These are phyloP conservation scores for Ustilago xerochloae DNA, from an alignment of 1,284 basidiomycete genomes.

Conservation along the genomic window DNA sequence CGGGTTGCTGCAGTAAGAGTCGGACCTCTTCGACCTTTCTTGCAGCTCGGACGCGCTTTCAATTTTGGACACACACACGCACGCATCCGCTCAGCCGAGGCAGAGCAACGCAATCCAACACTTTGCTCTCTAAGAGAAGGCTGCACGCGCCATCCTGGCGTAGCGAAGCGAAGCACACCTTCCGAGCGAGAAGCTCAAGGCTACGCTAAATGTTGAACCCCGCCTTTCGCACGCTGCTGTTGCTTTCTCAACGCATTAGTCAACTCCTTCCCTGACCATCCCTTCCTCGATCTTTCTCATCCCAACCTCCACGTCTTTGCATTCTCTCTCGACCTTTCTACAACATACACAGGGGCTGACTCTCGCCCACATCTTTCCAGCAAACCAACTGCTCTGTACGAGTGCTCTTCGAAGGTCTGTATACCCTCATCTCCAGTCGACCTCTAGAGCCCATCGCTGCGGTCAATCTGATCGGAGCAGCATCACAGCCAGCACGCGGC, in stretches of 20 bases:
- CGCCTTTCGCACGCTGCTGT: not conserved
- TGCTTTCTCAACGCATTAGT: not conserved
- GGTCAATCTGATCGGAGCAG: too few relatives aligned
- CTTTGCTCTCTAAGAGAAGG: too few relatives aligned
- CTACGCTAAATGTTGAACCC: slow-evolving; percentile 1
- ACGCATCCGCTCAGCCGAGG: too few relatives aligned
- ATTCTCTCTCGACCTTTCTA: too few relatives aligned
- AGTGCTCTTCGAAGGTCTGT: too few relatives aligned
- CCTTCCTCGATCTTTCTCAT: not conserved
- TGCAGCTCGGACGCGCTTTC: not conserved
- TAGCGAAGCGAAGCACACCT: slow-evolving; percentile 3
- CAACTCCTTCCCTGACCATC: not conserved
- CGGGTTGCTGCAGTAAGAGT: not conserved
- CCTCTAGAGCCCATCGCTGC: too few relatives aligned
- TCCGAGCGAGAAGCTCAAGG: not conserved
- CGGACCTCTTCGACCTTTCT: not conserved
- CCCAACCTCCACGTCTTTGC: too few relatives aligned
- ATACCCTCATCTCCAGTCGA: too few relatives aligned
- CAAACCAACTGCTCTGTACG: too few relatives aligned
- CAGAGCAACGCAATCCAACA: not conserved
- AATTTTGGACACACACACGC: slow-evolving; percentile 7
- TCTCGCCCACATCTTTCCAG: too few relatives aligned
- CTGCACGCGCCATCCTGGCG: slow-evolving; percentile 2
- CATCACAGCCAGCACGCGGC: too few relatives aligned
- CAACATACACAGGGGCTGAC: too few relatives aligned